These are phyloP conservation scores for Populus hybrid DNA, from an alignment of 441 rosid species.

Conservation along the genomic window DNA sequence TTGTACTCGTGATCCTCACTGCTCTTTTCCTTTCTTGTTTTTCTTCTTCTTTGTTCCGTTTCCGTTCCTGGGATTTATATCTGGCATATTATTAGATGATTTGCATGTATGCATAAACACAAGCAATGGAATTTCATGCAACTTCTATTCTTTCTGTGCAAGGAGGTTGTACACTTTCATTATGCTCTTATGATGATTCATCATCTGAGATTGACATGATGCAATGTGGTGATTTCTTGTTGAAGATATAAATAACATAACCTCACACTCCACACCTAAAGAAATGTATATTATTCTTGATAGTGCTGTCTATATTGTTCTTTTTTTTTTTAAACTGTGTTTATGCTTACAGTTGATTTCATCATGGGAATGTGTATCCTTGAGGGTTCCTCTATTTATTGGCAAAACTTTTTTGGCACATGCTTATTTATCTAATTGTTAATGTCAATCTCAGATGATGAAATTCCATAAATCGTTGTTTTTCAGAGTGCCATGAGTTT, in stretches of 20 bases:
- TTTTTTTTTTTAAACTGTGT: not conserved
- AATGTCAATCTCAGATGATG: not conserved
- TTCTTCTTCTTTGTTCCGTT: no score
- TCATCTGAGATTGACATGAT: not conserved
- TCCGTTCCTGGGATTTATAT: no score
- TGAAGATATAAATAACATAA: not conserved
- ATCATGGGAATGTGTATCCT: not conserved
- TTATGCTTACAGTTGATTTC: not conserved
- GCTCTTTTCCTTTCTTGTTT: no score
- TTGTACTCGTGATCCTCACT: not conserved
- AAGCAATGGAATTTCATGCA: not conserved
- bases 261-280: conserved; percentile 1
- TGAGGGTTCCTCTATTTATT: not conserved
- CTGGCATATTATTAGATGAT: no score
- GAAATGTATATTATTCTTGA: not conserved
- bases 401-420: not conserved
- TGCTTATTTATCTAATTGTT: not conserved
- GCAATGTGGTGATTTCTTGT: not conserved
- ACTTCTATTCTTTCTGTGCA: not conserved
- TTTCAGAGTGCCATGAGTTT: not conserved
- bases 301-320: not conserved
- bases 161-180: not conserved
- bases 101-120: not conserved
- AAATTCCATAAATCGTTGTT: not conserved
- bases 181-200: not conserved